phyloP scores from a whole-genome alignment of 441 rosid genomes.

The Mallotus repandus region DNA sequence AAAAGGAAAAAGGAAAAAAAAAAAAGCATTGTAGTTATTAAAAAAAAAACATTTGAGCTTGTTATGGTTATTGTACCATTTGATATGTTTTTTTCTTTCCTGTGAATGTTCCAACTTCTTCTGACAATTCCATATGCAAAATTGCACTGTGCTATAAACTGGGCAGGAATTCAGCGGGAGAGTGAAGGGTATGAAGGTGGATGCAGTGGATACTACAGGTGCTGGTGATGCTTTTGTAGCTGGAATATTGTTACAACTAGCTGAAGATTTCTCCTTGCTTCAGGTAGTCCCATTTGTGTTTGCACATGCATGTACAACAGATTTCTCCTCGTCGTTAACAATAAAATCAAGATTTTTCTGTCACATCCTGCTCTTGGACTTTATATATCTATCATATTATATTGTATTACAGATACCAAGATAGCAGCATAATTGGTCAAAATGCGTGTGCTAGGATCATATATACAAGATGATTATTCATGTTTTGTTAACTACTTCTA shows the following conservation, averaged over 20 bases:
- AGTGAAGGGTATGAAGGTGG: slow-evolving; percentile 71
- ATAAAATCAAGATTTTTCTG: too few relatives aligned
- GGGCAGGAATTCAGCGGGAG: slow-evolving; percentile 73
- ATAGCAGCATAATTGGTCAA: background rate
- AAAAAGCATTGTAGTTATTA: background rate
- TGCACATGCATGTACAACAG: background rate
- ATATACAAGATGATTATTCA: too few relatives aligned
- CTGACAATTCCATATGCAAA: background rate
- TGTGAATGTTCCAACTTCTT: background rate
- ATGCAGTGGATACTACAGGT: slow-evolving; percentile 86
- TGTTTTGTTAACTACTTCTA: too few relatives aligned
- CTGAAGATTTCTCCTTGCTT: slow-evolving; percentile 68
- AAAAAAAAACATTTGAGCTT: background rate
- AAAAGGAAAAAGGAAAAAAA: background rate
- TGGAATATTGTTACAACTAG: slow-evolving; percentile 60
- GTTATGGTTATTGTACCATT: background rate
- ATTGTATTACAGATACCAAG: background rate
- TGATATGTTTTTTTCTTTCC: too few relatives aligned
- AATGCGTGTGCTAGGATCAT: too few relatives aligned
- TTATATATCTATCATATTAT: too few relatives aligned
- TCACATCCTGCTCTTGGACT: too few relatives aligned
- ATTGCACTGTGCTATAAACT: background rate
- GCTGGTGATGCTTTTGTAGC: slow-evolving; percentile 99
- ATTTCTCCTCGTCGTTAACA: too few relatives aligned
- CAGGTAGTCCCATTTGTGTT: slow-evolving; percentile 42